Percentiles rank a stretch among this genome's conserved stretches.
Evolutionary conservation across 371 early-diverging fungal genomes (phyloP).

Genomic region (Mucor indicus): DNA sequence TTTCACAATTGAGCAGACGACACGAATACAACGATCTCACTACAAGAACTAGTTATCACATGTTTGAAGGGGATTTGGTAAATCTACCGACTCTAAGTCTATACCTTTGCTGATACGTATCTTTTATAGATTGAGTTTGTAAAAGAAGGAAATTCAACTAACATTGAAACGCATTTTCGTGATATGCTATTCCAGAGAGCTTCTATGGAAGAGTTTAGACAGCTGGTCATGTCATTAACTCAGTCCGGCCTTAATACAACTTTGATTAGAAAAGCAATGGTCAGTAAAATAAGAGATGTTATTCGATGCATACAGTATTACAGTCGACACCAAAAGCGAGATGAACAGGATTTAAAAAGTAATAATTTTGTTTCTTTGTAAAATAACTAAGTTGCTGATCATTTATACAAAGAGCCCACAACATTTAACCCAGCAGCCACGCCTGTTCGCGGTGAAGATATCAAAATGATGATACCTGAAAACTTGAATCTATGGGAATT

Average conservation of each 20-base stretch:
- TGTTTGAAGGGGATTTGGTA: constrained; percentile 59
- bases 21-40: constrained; percentile 74
- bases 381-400: background rate
- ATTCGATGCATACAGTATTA: constrained; percentile 63
- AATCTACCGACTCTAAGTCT: background rate
- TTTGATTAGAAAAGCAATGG: constrained; percentile 69
- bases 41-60: constrained; percentile 54
- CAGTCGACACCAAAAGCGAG: constrained; percentile 18
- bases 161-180: constrained; percentile 56
- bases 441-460: constrained; percentile 31
- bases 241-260: constrained; percentile 44
- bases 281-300: constrained; percentile 62
- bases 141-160: constrained; percentile 56
- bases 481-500: constrained; percentile 72
- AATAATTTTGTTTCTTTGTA: background rate
- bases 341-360: constrained; percentile 10
- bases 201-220: constrained; percentile 70
- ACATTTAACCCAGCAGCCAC: too few species aligned
- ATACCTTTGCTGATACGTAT: background rate
- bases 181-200: constrained; percentile 77
- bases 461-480: constrained; percentile 65
- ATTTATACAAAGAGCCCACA: too few species aligned
- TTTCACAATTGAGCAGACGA: constrained; percentile 71
- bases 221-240: constrained; percentile 43
- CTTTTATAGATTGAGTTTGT: constrained; percentile 57